Conservation (phyloP, 148 eudicot genomes). For the Heliamphora exappendiculata region DNA sequence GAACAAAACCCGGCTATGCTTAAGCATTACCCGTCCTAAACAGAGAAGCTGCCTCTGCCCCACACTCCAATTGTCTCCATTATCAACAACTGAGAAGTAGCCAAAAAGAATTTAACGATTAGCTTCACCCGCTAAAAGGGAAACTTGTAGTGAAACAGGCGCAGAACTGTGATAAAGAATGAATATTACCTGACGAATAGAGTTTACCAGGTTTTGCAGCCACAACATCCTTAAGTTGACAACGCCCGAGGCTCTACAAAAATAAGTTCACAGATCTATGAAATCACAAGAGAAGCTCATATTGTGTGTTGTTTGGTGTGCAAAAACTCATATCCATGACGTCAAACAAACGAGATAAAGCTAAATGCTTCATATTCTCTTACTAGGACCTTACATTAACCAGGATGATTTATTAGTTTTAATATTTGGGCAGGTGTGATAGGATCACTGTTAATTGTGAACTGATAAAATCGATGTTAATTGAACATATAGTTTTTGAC, state of each 20-base stretch:
- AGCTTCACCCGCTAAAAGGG: background rate
- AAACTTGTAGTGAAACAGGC: background rate
- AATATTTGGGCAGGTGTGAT: background rate
- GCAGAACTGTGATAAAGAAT: background rate
- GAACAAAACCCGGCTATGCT: slow-evolving; percentile 68
- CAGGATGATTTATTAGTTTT: background rate
- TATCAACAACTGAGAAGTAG: slow-evolving; percentile 50
- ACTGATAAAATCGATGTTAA: too few species aligned
- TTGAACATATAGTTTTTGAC: too few species aligned
- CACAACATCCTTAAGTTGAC: slow-evolving; percentile 90
- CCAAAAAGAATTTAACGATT: background rate
- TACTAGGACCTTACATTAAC: background rate
- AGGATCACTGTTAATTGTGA: too few species aligned
- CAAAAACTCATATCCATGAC: background rate
- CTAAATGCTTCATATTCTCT: too few species aligned
- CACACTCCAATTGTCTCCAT: slow-evolving; percentile 95
- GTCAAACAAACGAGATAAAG: too few species aligned
- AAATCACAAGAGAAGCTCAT: background rate
- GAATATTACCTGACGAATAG: slow-evolving; percentile 57
- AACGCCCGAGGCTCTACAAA: slow-evolving; percentile 78
- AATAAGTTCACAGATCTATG: slow-evolving; percentile 6
- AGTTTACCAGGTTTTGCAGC: slow-evolving; percentile 82
- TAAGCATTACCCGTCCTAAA: slow-evolving; percentile 84
- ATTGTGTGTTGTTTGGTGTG: background rate
- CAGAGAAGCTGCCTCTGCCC: slow-evolving; percentile 95